Percentiles rank a stretch among this genome's conserved stretches.
These are phyloP conservation scores for Nakaseomyces bracarensis DNA, from an alignment of 1,139 yeast species.

Conservation along the genomic window DNA sequence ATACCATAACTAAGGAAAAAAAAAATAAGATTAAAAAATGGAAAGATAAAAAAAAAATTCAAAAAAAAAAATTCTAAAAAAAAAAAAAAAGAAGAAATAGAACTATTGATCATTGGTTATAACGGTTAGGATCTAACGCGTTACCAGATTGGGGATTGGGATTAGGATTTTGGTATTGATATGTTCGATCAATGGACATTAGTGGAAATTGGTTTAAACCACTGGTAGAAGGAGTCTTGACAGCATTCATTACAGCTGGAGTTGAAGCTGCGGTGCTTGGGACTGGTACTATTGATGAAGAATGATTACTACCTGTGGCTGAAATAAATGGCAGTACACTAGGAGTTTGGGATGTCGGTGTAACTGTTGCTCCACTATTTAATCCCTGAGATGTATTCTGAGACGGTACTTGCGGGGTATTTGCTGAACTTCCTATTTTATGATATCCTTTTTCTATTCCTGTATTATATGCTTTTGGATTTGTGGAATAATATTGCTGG, in stretches of 20 bases:
- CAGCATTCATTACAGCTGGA: background rate
- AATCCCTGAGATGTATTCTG: background rate
- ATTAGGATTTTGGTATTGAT: background rate
- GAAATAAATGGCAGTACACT: background rate
- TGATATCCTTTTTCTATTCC: background rate
- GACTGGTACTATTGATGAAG: background rate
- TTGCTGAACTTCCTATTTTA: background rate
- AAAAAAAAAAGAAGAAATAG: background rate
- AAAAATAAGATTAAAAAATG: too few species aligned
- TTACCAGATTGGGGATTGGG: background rate
- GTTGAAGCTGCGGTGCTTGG: slow-evolving; percentile 3
- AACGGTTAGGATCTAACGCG: background rate
- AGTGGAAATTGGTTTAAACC: background rate
- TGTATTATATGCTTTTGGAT: slow-evolving; percentile 4
- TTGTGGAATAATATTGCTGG: slow-evolving; percentile 5
- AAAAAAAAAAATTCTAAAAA: background rate
- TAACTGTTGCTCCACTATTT: background rate
- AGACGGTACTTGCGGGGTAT: background rate
- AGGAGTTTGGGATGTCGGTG: slow-evolving; percentile 1
- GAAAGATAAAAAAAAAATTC: background rate
- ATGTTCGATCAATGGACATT: background rate
- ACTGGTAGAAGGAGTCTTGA: background rate
- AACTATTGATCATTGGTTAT: background rate
- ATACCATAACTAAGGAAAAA: too few species aligned
- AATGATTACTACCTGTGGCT: background rate